These are phyloP conservation scores for Hirsutella minnesotensis DNA, from an alignment of 2,329 filamentous ascomycete species.

Conservation along the genomic window DNA sequence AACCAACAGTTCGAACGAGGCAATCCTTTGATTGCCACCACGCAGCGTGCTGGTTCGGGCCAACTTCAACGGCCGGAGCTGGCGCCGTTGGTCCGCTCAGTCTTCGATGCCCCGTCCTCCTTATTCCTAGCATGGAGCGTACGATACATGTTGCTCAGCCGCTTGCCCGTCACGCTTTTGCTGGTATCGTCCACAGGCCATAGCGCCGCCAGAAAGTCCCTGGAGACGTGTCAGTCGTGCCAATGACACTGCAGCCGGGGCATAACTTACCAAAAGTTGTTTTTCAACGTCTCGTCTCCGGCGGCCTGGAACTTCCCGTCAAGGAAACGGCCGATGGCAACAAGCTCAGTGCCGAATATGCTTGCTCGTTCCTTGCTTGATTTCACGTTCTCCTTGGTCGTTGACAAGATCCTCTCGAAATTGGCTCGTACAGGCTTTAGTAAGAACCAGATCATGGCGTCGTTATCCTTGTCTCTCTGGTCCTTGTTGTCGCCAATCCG, in stretches of 20 bases:
- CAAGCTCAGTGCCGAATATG: constrained; percentile 48
- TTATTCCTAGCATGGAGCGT: constrained; percentile 23
- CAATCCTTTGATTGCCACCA: neutral
- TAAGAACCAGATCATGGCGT: constrained; percentile 35
- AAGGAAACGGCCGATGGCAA: constrained; percentile 52
- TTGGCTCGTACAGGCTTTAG: constrained; percentile 49
- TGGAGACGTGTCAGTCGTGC: constrained; percentile 13
- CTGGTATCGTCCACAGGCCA: constrained; percentile 35
- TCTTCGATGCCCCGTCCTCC: constrained; percentile 15
- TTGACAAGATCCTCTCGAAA: constrained; percentile 45
- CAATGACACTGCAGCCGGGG: neutral
- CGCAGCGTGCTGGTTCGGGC: neutral
- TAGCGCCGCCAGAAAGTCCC: constrained; percentile 32
- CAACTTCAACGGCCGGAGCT: constrained; percentile 9
- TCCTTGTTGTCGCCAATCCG: constrained; percentile 37
- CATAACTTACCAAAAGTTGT: constrained; percentile 36
- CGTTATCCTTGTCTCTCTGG: constrained; percentile 31
- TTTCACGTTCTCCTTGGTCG: constrained; percentile 50
- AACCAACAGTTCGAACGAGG: constrained; percentile 4
- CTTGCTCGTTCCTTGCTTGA: constrained; percentile 49
- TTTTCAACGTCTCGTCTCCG: constrained; percentile 29
- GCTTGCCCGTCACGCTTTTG: constrained; percentile 29
- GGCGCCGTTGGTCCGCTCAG: constrained; percentile 20
- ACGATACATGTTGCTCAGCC: constrained; percentile 32
- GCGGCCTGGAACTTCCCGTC: constrained; percentile 31